Conservation (phyloP, 306 rosid genomes). For the Hippophae rhamnoides region DNA sequence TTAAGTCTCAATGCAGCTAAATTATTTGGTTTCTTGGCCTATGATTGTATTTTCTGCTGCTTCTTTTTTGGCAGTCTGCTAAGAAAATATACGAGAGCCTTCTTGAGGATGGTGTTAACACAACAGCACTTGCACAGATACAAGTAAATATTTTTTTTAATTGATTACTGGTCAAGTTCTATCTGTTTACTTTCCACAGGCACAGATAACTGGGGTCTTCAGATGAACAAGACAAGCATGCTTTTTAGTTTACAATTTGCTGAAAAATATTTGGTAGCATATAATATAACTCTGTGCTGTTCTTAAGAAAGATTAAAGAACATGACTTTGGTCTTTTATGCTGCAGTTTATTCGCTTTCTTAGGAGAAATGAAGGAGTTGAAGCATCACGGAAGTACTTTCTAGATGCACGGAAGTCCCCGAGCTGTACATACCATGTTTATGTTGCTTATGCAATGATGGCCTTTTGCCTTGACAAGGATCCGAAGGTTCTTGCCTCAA, state of each 20-base stretch:
- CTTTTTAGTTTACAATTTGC: background rate
- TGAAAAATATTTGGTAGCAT: background rate
- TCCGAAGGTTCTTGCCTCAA: slow-evolving; percentile 52
- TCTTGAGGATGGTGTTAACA: slow-evolving; percentile 55
- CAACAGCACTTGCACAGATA: slow-evolving; percentile 81
- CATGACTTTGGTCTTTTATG: slow-evolving; percentile 28
- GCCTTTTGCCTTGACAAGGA: slow-evolving; percentile 95
- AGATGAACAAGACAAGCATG: background rate
- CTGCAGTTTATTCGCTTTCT: slow-evolving; percentile 90
- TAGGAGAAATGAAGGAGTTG: slow-evolving; percentile 91
- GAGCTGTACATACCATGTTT: slow-evolving; percentile 85
- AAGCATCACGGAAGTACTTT: slow-evolving; percentile 93
- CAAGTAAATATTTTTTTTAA: slow-evolving; percentile 45
- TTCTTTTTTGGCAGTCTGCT: slow-evolving; percentile 58
- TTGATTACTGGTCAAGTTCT: background rate
- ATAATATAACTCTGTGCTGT: background rate
- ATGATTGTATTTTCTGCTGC: slow-evolving; percentile 3
- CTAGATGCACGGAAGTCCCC: slow-evolving; percentile 86
- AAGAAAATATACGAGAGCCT: slow-evolving; percentile 83
- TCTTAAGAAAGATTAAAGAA: slow-evolving; percentile 1
- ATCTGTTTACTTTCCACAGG: background rate
- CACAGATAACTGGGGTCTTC: background rate
- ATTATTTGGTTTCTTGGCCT: slow-evolving; percentile 9
- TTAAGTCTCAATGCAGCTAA: slow-evolving; percentile 1
- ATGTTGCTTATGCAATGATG: slow-evolving; percentile 85